Evolutionary conservation across 495 filamentous ascomycete species (phyloP).

Genomic region (Hypoxylon trugodes): DNA sequence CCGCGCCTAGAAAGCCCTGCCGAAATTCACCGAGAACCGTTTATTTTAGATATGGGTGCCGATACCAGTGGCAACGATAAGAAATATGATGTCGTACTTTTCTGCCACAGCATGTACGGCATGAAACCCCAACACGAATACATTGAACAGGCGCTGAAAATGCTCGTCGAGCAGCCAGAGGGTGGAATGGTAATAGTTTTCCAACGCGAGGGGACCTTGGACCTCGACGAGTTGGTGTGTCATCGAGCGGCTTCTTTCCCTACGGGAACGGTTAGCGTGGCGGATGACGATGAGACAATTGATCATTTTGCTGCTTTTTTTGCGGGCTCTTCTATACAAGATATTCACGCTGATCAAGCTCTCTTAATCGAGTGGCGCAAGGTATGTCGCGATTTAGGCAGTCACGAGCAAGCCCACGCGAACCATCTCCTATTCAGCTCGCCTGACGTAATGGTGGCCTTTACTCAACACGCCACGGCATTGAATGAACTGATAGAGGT

Average conservation of each 20-base stretch:
- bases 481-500: constrained; percentile 58
- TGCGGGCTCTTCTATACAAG: constrained; percentile 56
- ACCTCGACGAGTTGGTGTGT: constrained; percentile 61
- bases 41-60: constrained; percentile 48
- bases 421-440: constrained; percentile 61
- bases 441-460: constrained; percentile 61
- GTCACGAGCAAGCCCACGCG: constrained; percentile 51
- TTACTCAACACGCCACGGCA: constrained; percentile 58
- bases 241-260: constrained; percentile 62
- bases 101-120: constrained; percentile 73
- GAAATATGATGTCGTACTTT: constrained; percentile 66
- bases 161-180: constrained; percentile 59
- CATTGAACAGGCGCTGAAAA: constrained; percentile 59
- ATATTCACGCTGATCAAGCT: constrained; percentile 47
- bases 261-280: constrained; percentile 56
- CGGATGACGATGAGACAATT: constrained; percentile 58
- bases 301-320: constrained; percentile 64
- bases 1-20: constrained; percentile 57
- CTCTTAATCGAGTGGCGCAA: constrained; percentile 58
- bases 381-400: constrained; percentile 60
- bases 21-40: constrained; percentile 57
- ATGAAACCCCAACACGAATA: constrained; percentile 60
- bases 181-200: constrained; percentile 63
- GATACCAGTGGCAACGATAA: constrained; percentile 43
- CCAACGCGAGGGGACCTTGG: constrained; percentile 58